Base-by-base conservation (phyloP, 1,284 basidiomycete genomes). In the Melampsora larici-populina region DNA sequence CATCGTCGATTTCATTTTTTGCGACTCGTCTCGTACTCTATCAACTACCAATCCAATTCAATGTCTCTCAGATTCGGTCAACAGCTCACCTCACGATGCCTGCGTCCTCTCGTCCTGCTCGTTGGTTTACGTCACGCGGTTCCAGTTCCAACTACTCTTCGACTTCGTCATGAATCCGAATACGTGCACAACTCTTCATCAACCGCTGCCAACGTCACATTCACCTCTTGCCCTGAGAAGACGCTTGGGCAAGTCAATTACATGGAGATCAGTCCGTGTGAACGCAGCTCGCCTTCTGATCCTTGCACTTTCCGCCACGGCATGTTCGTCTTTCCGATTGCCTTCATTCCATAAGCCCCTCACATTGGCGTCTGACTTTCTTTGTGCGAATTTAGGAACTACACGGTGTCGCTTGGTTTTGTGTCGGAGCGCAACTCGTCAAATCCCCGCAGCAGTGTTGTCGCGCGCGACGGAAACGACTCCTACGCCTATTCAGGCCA, bases 401-500 rank as follows among this genome's bases (percentile, higher is more conserved):
- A 77, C 58, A 77, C 74, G 33, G 68, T 77, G 51, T 43, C 58
- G 15, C 36, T 77, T 15, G 74, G 58, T 6, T 77, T 77, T 48
- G 15, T 69, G 0, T 69, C 66, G 9, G n/a, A 68, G 40, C 24
- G 49, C 7, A 65, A 77, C 31, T 18, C 74, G 6, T 11, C 51
- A 21, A 60, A 60, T n/a, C 74, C 74, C 21, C 55, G 74, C 33
- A 69, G 66, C 24, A 67, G 63, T 40, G 58, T 77, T n/a, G 55
- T 69, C 5, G 74, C 74, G 18, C 49, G 29, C 4, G 74, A 77
- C 58, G 63, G 63, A 0, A 60, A 18, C 17, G 55, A 70, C 1
- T 36, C 66, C 7, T 77, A 77, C 43, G 74, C 74, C 9, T 77
- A 77, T 58, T 77, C 74, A 13, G 74, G 74, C 51, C 74, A 77